Evolutionary conservation across 176 grass and related monocot genomes (phyloP).

Genomic region (Stipa capillata): DNA sequence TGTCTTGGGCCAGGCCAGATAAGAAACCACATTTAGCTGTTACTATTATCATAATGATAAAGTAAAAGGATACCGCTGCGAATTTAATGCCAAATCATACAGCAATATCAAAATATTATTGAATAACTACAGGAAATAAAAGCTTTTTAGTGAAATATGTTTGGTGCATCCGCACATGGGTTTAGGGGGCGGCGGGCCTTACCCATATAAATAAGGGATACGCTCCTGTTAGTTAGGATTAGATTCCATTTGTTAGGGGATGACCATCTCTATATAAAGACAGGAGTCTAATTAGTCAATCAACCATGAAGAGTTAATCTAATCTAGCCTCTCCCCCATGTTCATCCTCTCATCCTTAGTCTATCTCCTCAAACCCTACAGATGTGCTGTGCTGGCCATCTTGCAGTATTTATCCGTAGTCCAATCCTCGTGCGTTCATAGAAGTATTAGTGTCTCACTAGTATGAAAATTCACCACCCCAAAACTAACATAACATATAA

Average conservation of each 20-base stretch:
- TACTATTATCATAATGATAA: not conserved
- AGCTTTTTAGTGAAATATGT: no score
- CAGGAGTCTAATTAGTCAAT: not conserved
- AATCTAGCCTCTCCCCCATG: not conserved
- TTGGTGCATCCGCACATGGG: no score
- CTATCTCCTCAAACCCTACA: not conserved
- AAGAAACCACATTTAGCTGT: not conserved
- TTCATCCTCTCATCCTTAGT: not conserved
- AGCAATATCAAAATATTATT: not conserved
- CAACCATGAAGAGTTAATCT: not conserved
- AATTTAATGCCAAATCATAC: slow-evolving; percentile 3
- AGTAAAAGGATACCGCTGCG: not conserved
- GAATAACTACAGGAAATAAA: not conserved
- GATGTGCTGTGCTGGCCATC: not conserved
- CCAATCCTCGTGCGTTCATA: not conserved
- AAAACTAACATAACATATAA: not conserved
- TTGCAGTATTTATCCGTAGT: not conserved
- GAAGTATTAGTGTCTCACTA: not conserved
- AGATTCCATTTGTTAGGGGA: not conserved
- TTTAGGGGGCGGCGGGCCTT: not conserved
- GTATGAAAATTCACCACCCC: not conserved
- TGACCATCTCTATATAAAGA: not conserved
- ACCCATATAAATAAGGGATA: not conserved
- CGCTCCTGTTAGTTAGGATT: not conserved
- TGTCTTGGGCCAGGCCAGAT: not conserved